Evolutionary conservation across 208 protist species (phyloP), one percentile per base, ranked within the genome.

Genomic region (Leishmania mexicana): DNA sequence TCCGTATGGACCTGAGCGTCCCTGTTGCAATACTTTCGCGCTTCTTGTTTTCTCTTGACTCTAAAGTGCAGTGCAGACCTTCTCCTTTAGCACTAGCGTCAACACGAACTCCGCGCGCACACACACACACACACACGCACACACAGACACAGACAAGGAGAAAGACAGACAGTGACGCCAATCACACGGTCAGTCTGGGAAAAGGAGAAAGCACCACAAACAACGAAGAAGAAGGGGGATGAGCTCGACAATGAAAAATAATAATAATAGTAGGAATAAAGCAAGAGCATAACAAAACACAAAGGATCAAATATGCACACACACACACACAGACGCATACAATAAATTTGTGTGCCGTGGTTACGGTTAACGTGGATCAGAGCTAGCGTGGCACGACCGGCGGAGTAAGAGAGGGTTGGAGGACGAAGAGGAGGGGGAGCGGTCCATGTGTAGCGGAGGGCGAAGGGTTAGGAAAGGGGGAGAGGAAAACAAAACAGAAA

Each of bases 291-390:
- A 51, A 24, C n/a, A 72, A 62, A 72, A 60, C 35, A 62, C 13
- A 74, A 74, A 24, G 45, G 15, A 53, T 10, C 58, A 28, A 64
- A 75, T 31, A 75, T 42, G 70, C 70, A 38, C 64, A 73, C 67
- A 70, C 28, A 24, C 57, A 60, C 24, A 78, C 53, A 73, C 24
- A 74, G 6, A 75, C 40, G 28, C 40, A 75, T 17, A 75, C 71
- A n/a, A 19, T n/a, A 24, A n/a, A 28, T n/a, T 31, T 8, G n/a
- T 54, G 45, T 38, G 3, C 40, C 13, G 24, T 54, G 1, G 71
- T 51, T 54, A 38, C n/a, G 40, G 28, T 75, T 54, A 45, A 35
- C 71, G n/a, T 53, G 51, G 28, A 80, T 17, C n/a, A 40, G 67
- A 28, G 65, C 13, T 24, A 68, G 28, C 17, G 31, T 42, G 31